A percentile compares a stretch with the other conserved stretches of the same genome.
Conservation (phyloP, 2,329 filamentous ascomycete genomes). For the Emergomyces pasteurianus region DNA sequence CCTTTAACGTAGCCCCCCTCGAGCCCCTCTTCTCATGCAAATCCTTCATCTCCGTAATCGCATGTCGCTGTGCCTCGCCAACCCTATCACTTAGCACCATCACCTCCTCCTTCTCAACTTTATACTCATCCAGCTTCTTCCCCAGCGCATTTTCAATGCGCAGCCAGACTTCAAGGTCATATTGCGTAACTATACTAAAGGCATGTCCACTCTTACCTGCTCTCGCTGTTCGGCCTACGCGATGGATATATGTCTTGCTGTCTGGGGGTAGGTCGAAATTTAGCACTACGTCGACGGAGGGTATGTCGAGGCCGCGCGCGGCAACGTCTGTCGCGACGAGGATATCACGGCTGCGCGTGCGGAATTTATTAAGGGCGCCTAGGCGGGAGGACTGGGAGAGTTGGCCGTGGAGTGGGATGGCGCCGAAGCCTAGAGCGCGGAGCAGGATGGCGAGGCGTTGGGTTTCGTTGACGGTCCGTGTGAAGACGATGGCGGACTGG, state of each 20-base stretch:
- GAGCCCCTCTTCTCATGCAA: conserved; percentile 54
- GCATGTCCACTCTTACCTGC: conserved; percentile 76
- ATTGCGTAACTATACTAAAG: conserved; percentile 72
- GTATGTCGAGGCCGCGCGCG: conserved; percentile 81
- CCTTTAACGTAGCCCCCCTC: conserved; percentile 36
- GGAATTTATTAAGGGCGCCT: conserved; percentile 84
- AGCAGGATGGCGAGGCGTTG: conserved; percentile 76
- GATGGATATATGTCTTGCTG: conserved; percentile 82
- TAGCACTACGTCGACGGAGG: conserved; percentile 70
- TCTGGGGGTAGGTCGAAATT: conserved; percentile 77
- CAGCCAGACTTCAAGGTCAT: conserved; percentile 69
- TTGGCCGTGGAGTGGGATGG: conserved; percentile 86
- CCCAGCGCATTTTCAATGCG: conserved; percentile 75
- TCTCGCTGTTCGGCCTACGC: conserved; percentile 75
- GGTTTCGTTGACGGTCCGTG: conserved; percentile 80
- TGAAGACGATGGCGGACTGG: conserved; percentile 83
- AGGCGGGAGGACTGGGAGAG: conserved; percentile 78
- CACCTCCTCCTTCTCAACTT: conserved; percentile 65
- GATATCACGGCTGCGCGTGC: conserved; percentile 65
- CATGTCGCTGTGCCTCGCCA: conserved; percentile 68
- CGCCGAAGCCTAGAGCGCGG: conserved; percentile 72
- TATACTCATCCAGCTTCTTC: conserved; percentile 59
- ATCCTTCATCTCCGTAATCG: conserved; percentile 69
- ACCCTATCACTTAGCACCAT: conserved; percentile 68
- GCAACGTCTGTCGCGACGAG: conserved; percentile 87